Conservation (phyloP, 208 protist genomes). For the Spironucleus salmonicida region DNA sequence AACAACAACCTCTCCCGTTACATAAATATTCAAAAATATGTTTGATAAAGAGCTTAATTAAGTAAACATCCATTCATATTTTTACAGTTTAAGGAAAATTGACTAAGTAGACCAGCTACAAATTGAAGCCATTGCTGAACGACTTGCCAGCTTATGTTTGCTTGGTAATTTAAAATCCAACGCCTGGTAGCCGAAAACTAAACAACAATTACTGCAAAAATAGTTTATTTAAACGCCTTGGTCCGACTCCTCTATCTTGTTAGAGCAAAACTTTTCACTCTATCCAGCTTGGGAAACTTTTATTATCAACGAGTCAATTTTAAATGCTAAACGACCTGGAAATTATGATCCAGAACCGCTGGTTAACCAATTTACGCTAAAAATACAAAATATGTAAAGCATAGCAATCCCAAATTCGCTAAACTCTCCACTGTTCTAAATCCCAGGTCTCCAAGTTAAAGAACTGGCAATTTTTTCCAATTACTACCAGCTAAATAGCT, state of each 20-base stretch:
- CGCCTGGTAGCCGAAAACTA: background rate
- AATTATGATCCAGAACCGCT: background rate
- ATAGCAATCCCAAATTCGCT: background rate
- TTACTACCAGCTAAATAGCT: background rate
- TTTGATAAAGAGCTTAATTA: too few relatives aligned
- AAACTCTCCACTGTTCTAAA: background rate
- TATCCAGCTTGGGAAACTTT: constrained; percentile 17
- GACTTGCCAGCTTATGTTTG: constrained; percentile 3
- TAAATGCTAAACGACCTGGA: background rate
- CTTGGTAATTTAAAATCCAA: background rate
- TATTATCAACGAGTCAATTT: constrained; percentile 3
- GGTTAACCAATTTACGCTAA: background rate
- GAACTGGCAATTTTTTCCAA: background rate
- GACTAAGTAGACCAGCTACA: background rate
- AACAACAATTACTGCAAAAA: too few relatives aligned
- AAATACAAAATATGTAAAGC: too few relatives aligned
- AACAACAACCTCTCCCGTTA: too few relatives aligned
- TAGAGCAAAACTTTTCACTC: background rate
- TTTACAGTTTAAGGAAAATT: background rate
- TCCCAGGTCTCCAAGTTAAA: background rate
- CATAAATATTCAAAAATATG: too few relatives aligned
- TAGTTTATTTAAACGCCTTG: background rate
- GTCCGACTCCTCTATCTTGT: background rate
- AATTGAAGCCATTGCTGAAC: background rate
- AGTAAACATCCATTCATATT: background rate